phyloP scores from a whole-genome alignment of 2,329 filamentous ascomycete genomes.

The Microsporum audouinii region DNA sequence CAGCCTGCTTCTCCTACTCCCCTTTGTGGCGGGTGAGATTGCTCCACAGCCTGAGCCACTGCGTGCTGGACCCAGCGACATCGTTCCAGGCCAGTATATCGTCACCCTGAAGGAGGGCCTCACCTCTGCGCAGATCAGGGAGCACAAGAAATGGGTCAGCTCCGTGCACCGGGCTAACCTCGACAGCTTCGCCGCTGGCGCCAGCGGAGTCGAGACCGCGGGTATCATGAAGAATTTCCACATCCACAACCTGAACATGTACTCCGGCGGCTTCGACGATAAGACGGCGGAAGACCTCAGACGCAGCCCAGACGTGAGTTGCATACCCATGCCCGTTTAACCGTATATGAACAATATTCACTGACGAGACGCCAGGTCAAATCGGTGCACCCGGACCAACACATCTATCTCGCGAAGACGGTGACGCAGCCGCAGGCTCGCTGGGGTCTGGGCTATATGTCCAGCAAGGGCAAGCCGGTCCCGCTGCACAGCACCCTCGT shows the following conservation, averaged over 20 bases:
- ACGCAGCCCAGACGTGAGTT: constrained; percentile 7
- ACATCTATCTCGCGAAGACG: constrained; percentile 5
- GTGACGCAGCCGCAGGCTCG: constrained; percentile 3
- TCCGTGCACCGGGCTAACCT: constrained; percentile 8
- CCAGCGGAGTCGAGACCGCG: not conserved
- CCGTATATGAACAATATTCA: not conserved
- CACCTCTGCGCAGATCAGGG: constrained; percentile 1
- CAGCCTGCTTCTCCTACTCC: not conserved
- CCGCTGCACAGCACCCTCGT: not conserved
- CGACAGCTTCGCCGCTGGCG: constrained; percentile 4
- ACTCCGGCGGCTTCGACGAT: constrained; percentile 9
- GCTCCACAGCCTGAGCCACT: not conserved
- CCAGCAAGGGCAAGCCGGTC: constrained; percentile 7
- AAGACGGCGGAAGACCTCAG: constrained; percentile 7
- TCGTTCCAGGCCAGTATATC: constrained; percentile 9
- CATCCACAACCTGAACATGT: constrained; percentile 9
- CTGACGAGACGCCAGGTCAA: not conserved
- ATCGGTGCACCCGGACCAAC: constrained; percentile 7
- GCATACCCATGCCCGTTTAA: not conserved
- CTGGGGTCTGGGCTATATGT: constrained; percentile 9
- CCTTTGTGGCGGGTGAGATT: not conserved
- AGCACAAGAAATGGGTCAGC: constrained; percentile 5
- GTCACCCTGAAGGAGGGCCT: constrained; percentile 11
- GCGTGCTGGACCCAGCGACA: not conserved
- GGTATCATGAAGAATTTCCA: constrained; percentile 7